Percentiles rank a stretch among this genome's conserved stretches.
phyloP scores from a whole-genome alignment of 1,139 yeast species.

The Lodderomyces oxycetoniae region DNA sequence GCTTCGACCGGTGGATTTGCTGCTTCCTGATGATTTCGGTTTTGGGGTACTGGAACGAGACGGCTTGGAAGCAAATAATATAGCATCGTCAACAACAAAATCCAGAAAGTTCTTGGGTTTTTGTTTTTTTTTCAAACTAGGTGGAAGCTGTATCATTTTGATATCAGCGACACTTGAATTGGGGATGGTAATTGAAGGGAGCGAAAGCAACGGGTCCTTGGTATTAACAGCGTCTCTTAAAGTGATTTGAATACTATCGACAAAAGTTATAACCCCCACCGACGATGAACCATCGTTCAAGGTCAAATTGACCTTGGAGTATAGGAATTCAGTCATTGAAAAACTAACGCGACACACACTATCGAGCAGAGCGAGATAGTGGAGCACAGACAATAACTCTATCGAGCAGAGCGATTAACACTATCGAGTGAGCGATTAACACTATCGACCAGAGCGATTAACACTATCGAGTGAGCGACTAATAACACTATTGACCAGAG shows the following conservation, averaged over 20 bases:
- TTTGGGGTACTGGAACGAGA: constrained; percentile 8
- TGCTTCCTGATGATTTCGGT: constrained; percentile 13
- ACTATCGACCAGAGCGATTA: too few relatives aligned
- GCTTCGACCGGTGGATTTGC: not conserved
- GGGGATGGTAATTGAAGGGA: constrained; percentile 22
- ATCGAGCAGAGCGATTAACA: too few relatives aligned
- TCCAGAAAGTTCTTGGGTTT: constrained; percentile 10
- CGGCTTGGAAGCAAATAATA: constrained; percentile 20
- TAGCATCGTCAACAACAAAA: constrained; percentile 24
- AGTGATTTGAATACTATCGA: constrained; percentile 36
- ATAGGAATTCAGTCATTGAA: constrained; percentile 46
- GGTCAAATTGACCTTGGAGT: constrained; percentile 49
- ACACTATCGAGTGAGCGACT: too few relatives aligned
- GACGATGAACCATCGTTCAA: constrained; percentile 44
- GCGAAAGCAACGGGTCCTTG: constrained; percentile 16
- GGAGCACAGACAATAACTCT: too few relatives aligned
- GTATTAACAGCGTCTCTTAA: constrained; percentile 32
- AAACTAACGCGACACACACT: too few relatives aligned
- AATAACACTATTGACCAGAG: too few relatives aligned
- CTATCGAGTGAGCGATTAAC: too few relatives aligned
- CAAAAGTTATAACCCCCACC: constrained; percentile 44
- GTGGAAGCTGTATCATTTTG: constrained; percentile 47
- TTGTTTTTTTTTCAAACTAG: constrained; percentile 16
- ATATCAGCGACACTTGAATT: constrained; percentile 42
- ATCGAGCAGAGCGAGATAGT: too few relatives aligned